Evolutionary conservation across 345 rosid species (phyloP).

Genomic region (Eucalyptus tenuipes): DNA sequence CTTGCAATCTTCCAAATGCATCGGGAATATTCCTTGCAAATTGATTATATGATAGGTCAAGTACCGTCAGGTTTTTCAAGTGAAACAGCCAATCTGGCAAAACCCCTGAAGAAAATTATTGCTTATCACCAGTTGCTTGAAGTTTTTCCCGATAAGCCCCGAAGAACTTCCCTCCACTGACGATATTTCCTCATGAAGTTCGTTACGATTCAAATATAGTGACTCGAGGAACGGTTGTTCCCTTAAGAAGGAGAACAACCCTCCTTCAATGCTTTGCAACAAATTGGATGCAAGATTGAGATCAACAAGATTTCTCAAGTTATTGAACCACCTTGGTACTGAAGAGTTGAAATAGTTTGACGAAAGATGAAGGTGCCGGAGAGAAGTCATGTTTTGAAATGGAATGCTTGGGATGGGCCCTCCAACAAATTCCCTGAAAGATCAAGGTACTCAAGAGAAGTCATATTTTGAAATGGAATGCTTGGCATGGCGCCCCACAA

Average conservation of each 20-base stretch:
- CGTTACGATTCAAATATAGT: rapidly evolving
- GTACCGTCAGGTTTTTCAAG: neutral
- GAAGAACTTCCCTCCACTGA: neutral
- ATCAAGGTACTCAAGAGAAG: neutral
- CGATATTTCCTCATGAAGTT: neutral
- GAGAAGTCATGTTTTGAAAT: neutral
- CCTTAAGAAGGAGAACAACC: neutral
- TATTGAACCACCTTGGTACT: neutral
- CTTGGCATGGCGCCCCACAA: rapidly evolving
- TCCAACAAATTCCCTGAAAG: rapidly evolving
- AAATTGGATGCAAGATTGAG: neutral
- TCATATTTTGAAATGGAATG: too few relatives aligned
- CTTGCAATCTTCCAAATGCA: neutral
- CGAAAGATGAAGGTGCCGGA: neutral
- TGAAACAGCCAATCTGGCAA: neutral
- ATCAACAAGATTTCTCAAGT: neutral
- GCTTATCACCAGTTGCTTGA: rapidly evolving
- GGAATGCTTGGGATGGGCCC: neutral
- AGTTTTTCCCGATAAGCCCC: neutral
- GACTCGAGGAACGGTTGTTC: neutral
- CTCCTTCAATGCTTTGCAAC: neutral
- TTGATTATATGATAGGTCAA: neutral
- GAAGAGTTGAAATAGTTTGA: neutral
- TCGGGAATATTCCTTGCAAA: neutral
- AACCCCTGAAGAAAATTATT: rapidly evolving